These are phyloP conservation scores for Eucalyptus victrix DNA, from an alignment of 345 rosid genomes.

Conservation along the genomic window DNA sequence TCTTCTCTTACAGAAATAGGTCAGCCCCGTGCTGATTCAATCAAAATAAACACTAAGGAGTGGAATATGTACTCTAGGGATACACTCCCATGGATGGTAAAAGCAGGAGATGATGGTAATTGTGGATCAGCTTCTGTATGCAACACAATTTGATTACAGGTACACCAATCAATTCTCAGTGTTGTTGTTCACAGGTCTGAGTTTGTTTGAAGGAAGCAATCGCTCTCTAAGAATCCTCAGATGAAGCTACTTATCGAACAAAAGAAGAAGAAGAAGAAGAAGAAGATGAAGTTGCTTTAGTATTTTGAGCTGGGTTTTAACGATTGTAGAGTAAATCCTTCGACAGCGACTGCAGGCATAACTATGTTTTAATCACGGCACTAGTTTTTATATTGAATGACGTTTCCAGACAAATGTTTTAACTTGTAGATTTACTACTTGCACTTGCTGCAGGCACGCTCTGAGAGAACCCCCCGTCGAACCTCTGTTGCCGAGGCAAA, in stretches of 20 bases:
- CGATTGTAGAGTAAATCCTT: neutral
- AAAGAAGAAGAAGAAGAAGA: neutral
- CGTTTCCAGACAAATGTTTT: neutral
- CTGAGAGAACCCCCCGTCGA: slow-evolving; percentile 48
- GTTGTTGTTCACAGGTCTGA: neutral
- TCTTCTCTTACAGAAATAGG: slow-evolving; percentile 12
- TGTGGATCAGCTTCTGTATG: slow-evolving; percentile 57
- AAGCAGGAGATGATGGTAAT: slow-evolving; percentile 56
- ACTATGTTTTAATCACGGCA: neutral
- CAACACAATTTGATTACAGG: slow-evolving; percentile 65
- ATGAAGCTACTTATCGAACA: neutral
- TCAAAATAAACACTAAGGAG: slow-evolving; percentile 55
- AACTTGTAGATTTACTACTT: neutral
- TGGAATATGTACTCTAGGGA: slow-evolving; percentile 54
- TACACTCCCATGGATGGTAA: slow-evolving; percentile 41
- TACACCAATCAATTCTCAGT: neutral
- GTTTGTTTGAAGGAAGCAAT: neutral
- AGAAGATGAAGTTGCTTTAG: neutral
- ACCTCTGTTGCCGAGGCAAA: neutral
- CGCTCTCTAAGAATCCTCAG: neutral
- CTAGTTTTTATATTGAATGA: neutral
- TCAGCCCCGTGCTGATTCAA: slow-evolving; percentile 39
- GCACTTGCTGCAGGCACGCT: slow-evolving; percentile 21
- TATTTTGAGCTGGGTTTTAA: neutral
- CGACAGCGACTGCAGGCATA: neutral